Conservation (phyloP, 2,329 filamentous ascomycete species). For the Botrytis sinoallii region DNA sequence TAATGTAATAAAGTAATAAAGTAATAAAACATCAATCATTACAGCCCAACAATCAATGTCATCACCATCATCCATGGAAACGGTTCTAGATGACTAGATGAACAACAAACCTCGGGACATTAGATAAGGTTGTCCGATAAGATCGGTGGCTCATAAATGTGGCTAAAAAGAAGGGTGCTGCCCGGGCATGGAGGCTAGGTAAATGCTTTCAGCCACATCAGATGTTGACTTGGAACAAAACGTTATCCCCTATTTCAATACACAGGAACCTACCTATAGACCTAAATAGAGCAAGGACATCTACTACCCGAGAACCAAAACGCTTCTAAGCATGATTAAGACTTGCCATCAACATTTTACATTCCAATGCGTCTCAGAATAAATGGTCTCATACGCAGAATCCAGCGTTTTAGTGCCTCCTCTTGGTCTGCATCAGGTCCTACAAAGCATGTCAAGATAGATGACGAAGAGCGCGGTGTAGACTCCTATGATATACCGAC, state of each 20-base stretch:
- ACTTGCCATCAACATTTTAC: too few relatives aligned
- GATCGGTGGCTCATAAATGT: neutral
- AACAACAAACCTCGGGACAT: neutral
- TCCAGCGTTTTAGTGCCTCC: slow-evolving; percentile 4
- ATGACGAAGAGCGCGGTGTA: slow-evolving; percentile 32
- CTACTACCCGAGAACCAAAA: neutral
- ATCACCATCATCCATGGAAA: neutral
- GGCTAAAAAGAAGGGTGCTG: neutral
- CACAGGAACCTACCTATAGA: neutral
- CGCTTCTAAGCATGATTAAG: neutral
- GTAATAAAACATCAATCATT: neutral
- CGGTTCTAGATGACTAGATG: neutral
- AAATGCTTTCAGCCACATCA: neutral
- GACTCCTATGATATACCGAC: neutral
- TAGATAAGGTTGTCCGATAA: neutral
- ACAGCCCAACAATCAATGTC: neutral
- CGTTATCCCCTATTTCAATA: neutral
- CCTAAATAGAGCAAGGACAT: neutral
- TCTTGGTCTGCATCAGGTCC: slow-evolving; percentile 7
- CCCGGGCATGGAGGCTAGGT: too few relatives aligned
- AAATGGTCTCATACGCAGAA: slow-evolving; percentile 9
- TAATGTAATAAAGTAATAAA: neutral
- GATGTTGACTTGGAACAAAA: neutral
- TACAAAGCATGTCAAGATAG: slow-evolving; percentile 36
- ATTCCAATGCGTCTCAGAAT: slow-evolving; percentile 17